Evolutionary conservation across 352 stramenopile genomes (phyloP).

Genomic region (Phytophthora parvispora): DNA sequence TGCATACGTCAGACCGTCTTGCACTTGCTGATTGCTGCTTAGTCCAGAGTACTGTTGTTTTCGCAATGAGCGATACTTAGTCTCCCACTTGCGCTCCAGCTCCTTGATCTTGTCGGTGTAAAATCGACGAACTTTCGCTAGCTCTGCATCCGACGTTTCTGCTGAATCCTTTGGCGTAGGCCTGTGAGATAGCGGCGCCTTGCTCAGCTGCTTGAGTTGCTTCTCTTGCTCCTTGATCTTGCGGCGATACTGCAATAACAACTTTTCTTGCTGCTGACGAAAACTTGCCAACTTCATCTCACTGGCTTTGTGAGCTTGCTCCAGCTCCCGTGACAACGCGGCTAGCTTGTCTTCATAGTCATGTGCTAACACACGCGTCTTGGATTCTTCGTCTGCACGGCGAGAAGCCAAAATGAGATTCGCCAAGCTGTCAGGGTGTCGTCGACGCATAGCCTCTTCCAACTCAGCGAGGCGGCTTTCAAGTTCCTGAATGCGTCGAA

Average conservation of each 20-base stretch:
- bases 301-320: conserved; percentile 53
- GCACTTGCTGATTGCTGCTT: conserved; percentile 14
- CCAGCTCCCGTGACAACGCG: conserved; percentile 57
- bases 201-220: conserved; percentile 33
- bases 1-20: conserved; percentile 41
- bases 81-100: conserved; percentile 78
- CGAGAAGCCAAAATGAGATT: conserved; percentile 82
- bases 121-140: conserved; percentile 71
- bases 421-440: conserved; percentile 82
- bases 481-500: conserved; percentile 82
- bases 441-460: conserved; percentile 78
- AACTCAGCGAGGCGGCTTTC: conserved; percentile 73
- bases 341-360: conserved; percentile 52
- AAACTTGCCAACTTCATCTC: conserved; percentile 76
- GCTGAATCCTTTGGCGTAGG: conserved; percentile 14
- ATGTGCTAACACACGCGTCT: conserved; percentile 43
- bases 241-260: conserved; percentile 77
- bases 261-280: conserved; percentile 83
- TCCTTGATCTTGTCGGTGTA: conserved; percentile 85
- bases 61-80: conserved; percentile 67
- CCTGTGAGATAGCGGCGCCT: conserved; percentile 14
- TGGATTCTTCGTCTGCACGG: conserved; percentile 73
- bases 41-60: conserved; percentile 53
- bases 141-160: conserved; percentile 36
- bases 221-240: conserved; percentile 67